Evolutionary conservation across 2,329 filamentous ascomycete genomes (phyloP), one percentile per base, ranked within the genome.

Genomic region (Tolypocladium sp.): DNA sequence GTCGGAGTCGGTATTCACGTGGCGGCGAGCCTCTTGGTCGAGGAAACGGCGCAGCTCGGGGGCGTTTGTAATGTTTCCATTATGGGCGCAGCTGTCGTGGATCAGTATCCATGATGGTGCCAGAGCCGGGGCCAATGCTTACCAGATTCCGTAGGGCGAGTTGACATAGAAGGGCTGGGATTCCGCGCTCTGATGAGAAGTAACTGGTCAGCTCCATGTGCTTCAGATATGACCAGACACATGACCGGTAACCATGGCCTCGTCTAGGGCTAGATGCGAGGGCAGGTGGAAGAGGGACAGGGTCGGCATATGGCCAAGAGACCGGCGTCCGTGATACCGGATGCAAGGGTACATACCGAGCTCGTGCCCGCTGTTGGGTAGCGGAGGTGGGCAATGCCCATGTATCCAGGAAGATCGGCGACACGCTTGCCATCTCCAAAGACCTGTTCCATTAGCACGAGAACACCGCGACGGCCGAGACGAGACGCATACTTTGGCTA

Each of bases 151-250:
- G 70, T 91, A 94, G 1, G 90, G 91, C 59, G 81, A 84, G 77
- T 96, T 96, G 67, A 70, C 91, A 70, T 94, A 96, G 74, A 97
- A 96, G 0, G 92, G 92, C 74, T 96, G 92, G 13, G 91, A 90
- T 74, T 96, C 91, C 9, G 91, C 87, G 68, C 91, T 93, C 60
- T 60, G 61, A 20, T 58, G 33, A 52, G 37, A 22, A 49, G 56
- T 61, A 38, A 57, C 35, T 49, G 22, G 44, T 57, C 42, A 49
- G 53, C 22, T 10, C 42, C 12, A 22, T 37, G 38, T n/a, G 9
- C 38, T 41, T 41, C 38, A 20, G 38, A 41, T 41, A 20, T 20
- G 38, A 7, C 7, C 38, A 41, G 38, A 20, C 38, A 41, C 17
- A 41, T 20, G 5, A 20, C 15, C 15, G 15, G 38, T 20, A 41